Evolutionary conservation across 2,329 filamentous ascomycete species (phyloP).

Genomic region (Aureobasidium sp.): DNA sequence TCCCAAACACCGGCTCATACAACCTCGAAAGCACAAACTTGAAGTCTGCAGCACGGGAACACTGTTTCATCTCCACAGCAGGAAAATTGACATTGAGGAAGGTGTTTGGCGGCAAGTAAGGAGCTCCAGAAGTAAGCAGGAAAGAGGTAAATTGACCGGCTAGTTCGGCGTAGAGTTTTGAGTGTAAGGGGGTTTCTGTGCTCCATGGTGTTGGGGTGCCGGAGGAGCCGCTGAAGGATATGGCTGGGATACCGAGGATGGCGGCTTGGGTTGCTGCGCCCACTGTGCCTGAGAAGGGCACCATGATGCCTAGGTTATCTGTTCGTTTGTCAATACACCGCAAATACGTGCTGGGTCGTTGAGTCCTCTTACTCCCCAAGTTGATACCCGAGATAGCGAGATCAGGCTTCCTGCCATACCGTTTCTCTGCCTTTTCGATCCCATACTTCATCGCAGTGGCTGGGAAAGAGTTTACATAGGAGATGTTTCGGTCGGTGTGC

Average conservation of each 20-base stretch:
- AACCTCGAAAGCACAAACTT: constrained; percentile 59
- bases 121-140: constrained; percentile 50
- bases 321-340: background rate
- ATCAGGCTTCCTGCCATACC: constrained; percentile 51
- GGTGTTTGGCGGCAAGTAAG: constrained; percentile 55
- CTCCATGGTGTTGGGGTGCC: constrained; percentile 49
- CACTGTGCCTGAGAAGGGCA: constrained; percentile 60
- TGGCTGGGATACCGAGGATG: constrained; percentile 51
- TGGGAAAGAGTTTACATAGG: constrained; percentile 67
- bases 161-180: constrained; percentile 57
- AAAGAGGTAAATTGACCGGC: constrained; percentile 51
- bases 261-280: constrained; percentile 56
- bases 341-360: background rate
- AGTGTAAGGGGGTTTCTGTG: constrained; percentile 42
- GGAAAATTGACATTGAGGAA: constrained; percentile 68
- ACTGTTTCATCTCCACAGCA: constrained; percentile 34
- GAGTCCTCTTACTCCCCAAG: constrained; percentile 32
- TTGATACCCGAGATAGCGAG: constrained; percentile 62
- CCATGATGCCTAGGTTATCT: constrained; percentile 50
- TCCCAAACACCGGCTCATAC: constrained; percentile 35
- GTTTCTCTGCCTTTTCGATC: constrained; percentile 49
- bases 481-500: constrained; percentile 49
- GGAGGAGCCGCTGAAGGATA: constrained; percentile 58
- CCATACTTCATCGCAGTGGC: constrained; percentile 59
- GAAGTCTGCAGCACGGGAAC: constrained; percentile 43